These are phyloP conservation scores for Albifimbria verrucaria DNA, from an alignment of 2,329 filamentous ascomycete genomes.

Conservation along the genomic window DNA sequence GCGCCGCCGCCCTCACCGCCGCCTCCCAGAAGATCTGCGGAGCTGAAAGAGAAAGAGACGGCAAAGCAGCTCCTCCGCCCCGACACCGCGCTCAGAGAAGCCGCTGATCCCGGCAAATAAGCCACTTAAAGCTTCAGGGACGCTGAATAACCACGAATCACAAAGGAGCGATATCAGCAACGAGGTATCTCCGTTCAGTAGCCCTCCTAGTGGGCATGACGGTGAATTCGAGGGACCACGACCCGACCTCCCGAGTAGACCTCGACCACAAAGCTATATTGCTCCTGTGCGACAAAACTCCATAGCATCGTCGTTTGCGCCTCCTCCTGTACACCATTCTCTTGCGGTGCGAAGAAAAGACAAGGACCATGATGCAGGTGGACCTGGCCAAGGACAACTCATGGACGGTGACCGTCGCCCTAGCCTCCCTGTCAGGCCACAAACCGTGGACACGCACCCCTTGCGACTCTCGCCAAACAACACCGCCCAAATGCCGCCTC, in stretches of 20 bases:
- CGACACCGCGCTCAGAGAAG: slow-evolving; percentile 78
- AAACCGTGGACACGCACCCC: slow-evolving; percentile 19
- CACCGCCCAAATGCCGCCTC: slow-evolving; percentile 20
- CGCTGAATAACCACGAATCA: slow-evolving; percentile 7
- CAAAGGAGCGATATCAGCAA: slow-evolving; percentile 22
- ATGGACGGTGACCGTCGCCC: slow-evolving; percentile 41
- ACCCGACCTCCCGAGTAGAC: slow-evolving; percentile 46
- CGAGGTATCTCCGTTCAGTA: slow-evolving; percentile 76
- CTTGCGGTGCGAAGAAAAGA: slow-evolving; percentile 41
- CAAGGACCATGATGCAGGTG: slow-evolving; percentile 41
- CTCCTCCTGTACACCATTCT: slow-evolving; percentile 51
- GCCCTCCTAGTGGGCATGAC: slow-evolving; percentile 71
- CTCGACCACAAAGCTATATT: slow-evolving; percentile 38
- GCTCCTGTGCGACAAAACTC: slow-evolving; percentile 18
- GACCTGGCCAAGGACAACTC: slow-evolving; percentile 30
- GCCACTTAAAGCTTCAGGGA: slow-evolving; percentile 11
- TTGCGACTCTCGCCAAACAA: slow-evolving; percentile 13
- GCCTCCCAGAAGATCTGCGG: slow-evolving; percentile 60
- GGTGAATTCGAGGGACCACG: slow-evolving; percentile 43
- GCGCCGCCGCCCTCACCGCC: slow-evolving; percentile 60
- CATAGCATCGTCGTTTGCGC: slow-evolving; percentile 37
- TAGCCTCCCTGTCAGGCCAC: slow-evolving; percentile 47
- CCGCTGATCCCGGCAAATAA: slow-evolving; percentile 30
- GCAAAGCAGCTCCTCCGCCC: slow-evolving; percentile 58
- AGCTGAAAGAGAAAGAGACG: slow-evolving; percentile 50